Conservation (phyloP, 495 filamentous ascomycete genomes). For the Lichina pygmaea region DNA sequence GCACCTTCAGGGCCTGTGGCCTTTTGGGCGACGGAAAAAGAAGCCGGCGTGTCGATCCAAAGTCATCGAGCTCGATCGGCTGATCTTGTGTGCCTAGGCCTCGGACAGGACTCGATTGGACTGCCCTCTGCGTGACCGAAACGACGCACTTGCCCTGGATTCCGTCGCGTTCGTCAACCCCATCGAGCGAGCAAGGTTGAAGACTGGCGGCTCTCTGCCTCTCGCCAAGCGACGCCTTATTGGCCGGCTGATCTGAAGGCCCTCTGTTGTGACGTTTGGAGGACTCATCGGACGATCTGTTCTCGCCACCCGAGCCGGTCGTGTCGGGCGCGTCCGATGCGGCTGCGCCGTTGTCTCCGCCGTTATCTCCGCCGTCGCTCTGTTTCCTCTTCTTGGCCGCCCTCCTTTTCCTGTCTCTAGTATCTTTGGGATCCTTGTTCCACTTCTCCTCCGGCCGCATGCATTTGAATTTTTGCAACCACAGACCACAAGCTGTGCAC, state of each 20-base stretch:
- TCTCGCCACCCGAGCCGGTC: too few relatives aligned
- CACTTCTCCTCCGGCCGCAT: constrained; percentile 69
- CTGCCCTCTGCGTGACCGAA: too few relatives aligned
- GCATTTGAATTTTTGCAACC: constrained; percentile 61
- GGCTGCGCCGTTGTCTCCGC: not conserved
- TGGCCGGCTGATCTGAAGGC: too few relatives aligned
- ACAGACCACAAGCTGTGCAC: constrained; percentile 54
- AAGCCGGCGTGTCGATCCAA: constrained; percentile 46
- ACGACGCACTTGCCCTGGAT: too few relatives aligned
- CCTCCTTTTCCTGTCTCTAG: constrained; percentile 11
- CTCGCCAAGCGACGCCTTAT: too few relatives aligned
- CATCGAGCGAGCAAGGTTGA: too few relatives aligned
- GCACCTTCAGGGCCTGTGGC: constrained; percentile 27
- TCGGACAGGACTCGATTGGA: constrained; percentile 41
- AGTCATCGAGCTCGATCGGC: constrained; percentile 33
- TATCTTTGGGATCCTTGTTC: constrained; percentile 28
- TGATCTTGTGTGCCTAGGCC: constrained; percentile 34
- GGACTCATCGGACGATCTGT: too few relatives aligned
- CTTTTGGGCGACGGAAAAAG: constrained; percentile 43
- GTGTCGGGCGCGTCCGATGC: too few relatives aligned
- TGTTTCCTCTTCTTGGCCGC: constrained; percentile 15
- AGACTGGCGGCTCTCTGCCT: too few relatives aligned
- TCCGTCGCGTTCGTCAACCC: too few relatives aligned
- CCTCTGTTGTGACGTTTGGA: too few relatives aligned
- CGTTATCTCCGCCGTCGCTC: not conserved